These are phyloP conservation scores for Debaryomyces maramus DNA, from an alignment of 805 yeast genomes.

Conservation along the genomic window DNA sequence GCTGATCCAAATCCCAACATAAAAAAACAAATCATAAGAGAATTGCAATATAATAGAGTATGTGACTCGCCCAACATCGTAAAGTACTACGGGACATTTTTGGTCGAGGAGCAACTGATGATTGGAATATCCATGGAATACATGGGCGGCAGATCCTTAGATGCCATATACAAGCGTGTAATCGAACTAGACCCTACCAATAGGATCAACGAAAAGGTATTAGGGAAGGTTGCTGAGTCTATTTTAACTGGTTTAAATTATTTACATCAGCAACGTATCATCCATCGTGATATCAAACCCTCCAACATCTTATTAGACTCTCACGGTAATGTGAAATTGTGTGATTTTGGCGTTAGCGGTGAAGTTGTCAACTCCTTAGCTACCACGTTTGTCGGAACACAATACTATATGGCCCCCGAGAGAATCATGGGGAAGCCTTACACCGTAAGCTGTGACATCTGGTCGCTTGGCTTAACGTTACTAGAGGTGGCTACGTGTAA, in stretches of 20 bases:
- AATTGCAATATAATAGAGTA: constrained; percentile 80
- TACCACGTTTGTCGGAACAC: constrained; percentile 95
- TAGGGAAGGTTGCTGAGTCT: constrained; percentile 87
- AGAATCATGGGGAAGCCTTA: constrained; percentile 94
- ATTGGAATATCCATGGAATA: constrained; percentile 96
- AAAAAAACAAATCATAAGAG: constrained; percentile 88
- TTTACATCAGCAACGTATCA: constrained; percentile 81
- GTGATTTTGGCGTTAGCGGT: constrained; percentile 98
- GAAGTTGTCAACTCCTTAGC: constrained; percentile 94
- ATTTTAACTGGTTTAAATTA: constrained; percentile 84
- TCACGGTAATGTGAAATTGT: constrained; percentile 81
- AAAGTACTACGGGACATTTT: constrained; percentile 87
- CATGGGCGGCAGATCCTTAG: constrained; percentile 91
- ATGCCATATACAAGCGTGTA: constrained; percentile 83
- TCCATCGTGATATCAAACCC: constrained; percentile 96
- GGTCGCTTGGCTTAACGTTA: constrained; percentile 84
- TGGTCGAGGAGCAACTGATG: constrained; percentile 71
- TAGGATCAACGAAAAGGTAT: constrained; percentile 86
- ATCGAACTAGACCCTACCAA: constrained; percentile 65
- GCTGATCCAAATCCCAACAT: constrained; percentile 81
- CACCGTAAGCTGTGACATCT: constrained; percentile 91
- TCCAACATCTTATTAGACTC: constrained; percentile 81
- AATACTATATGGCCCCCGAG: constrained; percentile 98
- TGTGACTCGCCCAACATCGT: constrained; percentile 86
- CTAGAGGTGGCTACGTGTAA: constrained; percentile 91